Evolutionary conservation across 1,284 basidiomycete genomes (phyloP), one percentile per base, ranked within the genome.

Genomic region (Puccinia horiana): DNA sequence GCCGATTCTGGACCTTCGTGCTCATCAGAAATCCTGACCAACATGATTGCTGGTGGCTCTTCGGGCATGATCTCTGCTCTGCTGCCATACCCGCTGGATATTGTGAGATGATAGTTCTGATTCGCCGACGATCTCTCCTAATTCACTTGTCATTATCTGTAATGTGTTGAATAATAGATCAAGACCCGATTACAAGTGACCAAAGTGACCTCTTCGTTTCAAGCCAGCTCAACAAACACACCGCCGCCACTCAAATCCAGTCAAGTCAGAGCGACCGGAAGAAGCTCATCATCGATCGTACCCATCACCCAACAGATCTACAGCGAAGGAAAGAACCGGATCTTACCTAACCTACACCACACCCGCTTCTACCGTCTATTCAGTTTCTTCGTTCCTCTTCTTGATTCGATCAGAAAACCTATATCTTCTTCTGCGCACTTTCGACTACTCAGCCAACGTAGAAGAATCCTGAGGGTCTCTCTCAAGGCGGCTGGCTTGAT

Each of bases 11-110:
- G 54, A 37, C 32, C 32, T n/a, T 80, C 85, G 37, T 78, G 83
- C 65, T 83, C 83, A 32, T 32, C 76, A n/a, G 85, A 85, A 61
- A 82, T 86, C 11, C 49, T 79, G 3, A 72, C 83, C 26, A 85
- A 84, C 29, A 76, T 86, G 58, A 44, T 85, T 42, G 84, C 85
- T 0, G 85, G 85, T 11, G 85, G 85, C 1, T 40, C 85, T 16
- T 85, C 85, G 0, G 85, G 85, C 32, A 83, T 83, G 3, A 49
- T 86, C 14, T 83, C 83, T 42, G 85, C 85, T 37, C 49, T 86
- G 52, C 61, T 86, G 20, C 84, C 85, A 0, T 86, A 86, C 76
- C 85, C 85, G 84, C 84, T 61, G 73, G 85, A 82, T 47, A 40
- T 78, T 37, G 58, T 79, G n/a, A 61, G 77, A 20, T 18, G 29